phyloP scores from a whole-genome alignment of 2,329 filamentous ascomycete genomes.

The Penicillium aurantiogriseum region DNA sequence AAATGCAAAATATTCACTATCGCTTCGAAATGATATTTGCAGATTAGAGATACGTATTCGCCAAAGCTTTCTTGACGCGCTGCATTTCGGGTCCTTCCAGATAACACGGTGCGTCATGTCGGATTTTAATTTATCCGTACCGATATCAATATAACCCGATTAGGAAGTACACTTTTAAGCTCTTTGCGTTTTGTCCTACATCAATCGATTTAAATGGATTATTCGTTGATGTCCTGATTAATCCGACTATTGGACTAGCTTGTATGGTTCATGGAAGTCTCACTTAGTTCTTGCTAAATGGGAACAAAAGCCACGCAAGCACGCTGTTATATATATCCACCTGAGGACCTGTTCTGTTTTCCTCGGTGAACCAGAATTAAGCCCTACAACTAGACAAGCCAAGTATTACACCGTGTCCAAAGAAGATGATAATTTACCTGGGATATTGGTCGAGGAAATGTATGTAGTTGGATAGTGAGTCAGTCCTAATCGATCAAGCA shows the following conservation, averaged over 20 bases:
- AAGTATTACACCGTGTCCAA: neutral
- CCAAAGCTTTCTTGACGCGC: neutral
- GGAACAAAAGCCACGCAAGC: neutral
- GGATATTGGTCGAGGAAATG: neutral
- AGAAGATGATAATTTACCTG: too few species aligned
- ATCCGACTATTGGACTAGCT: neutral
- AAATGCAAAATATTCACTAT: neutral
- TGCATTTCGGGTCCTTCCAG: neutral
- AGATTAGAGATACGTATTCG: neutral
- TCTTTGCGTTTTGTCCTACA: neutral
- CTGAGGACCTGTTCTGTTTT: neutral
- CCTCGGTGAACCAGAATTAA: neutral
- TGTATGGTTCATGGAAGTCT: accelerated
- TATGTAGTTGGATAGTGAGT: neutral
- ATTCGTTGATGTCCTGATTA: neutral
- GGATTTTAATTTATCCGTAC: slow-evolving; percentile 5
- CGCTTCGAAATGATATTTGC: neutral
- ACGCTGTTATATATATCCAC: neutral
- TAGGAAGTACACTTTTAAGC: neutral
- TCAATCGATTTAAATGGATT: neutral
- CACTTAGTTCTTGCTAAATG: neutral
- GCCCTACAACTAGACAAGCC: neutral
- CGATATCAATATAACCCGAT: slow-evolving; percentile 11
- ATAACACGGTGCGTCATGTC: slow-evolving; percentile 9
- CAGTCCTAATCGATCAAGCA: neutral